These are phyloP conservation scores for Cladosporium sp. DNA, from an alignment of 2,329 filamentous ascomycete species.

Conservation along the genomic window DNA sequence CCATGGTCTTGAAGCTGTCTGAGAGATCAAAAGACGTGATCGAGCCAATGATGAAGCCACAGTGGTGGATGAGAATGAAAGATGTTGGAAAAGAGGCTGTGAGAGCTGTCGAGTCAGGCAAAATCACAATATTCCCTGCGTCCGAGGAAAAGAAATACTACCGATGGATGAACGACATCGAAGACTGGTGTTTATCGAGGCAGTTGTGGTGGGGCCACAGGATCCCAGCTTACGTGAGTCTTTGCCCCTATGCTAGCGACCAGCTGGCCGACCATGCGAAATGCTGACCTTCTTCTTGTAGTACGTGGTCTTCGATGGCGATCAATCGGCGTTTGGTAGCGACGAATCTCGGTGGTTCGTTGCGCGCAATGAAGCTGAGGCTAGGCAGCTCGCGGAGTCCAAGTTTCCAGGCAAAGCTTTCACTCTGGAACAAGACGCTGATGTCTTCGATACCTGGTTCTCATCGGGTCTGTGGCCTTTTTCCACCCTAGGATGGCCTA, in stretches of 20 bases:
- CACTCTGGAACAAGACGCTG: slow-evolving; percentile 74
- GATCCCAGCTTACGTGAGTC: slow-evolving; percentile 70
- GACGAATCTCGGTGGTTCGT: slow-evolving; percentile 66
- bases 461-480: slow-evolving; percentile 94
- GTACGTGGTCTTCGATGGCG: background rate
- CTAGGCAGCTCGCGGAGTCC: slow-evolving; percentile 73
- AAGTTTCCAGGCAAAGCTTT: slow-evolving; percentile 82
- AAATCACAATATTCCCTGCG: slow-evolving; percentile 83
- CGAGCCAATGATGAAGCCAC: slow-evolving; percentile 90
- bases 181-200: slow-evolving; percentile 92
- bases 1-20: slow-evolving; percentile 90
- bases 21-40: slow-evolving; percentile 89
- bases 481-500: slow-evolving; percentile 91
- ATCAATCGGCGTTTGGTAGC: background rate
- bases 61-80: slow-evolving; percentile 98
- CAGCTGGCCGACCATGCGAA: background rate
- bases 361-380: slow-evolving; percentile 77
- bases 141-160: slow-evolving; percentile 81
- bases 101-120: slow-evolving; percentile 74
- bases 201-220: slow-evolving; percentile 98
- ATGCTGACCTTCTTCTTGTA: background rate
- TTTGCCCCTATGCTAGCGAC: background rate
- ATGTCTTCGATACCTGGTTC: slow-evolving; percentile 96
- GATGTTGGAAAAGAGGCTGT: slow-evolving; percentile 77
- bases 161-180: slow-evolving; percentile 82